Evolutionary conservation across 2,329 filamentous ascomycete genomes (phyloP), one percentile per base, ranked within the genome.

Genomic region (Fusarium sp.): DNA sequence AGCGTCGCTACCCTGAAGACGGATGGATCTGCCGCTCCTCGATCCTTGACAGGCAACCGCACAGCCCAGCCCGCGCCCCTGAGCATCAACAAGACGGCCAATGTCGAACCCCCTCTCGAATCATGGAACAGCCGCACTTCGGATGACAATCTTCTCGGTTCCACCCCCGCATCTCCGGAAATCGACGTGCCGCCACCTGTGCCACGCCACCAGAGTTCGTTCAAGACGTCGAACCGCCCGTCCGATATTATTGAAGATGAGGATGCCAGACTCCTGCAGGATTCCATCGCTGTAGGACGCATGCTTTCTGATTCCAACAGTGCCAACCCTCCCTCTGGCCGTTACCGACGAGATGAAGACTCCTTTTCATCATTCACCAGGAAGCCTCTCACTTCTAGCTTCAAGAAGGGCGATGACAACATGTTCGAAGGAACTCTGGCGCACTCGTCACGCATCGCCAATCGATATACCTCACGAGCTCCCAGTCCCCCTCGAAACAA

Each of bases 401-500:
- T 83, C 36, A 77, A 79, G 14, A 85, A 87, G 17, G 86, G 87
- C 8, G 87, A 89, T 22, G 88, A 90, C 38, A 88, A 88, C 69
- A 80, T 91, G 73, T 91, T 91, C 65, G 87, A 89, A 66, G 86
- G 82, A 27, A 86, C 83, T 38, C 73, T 83, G 10, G 77, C 82
- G 2, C 83, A 83, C 5, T 81, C 83, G 9, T 79, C 81, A 12
- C 81, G 81, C 49, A 72, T 82, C 27, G 79, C 80, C 14, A 80
- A 83, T 40, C 84, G 83, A 67, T 81, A 80, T 58, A 71, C 73
- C 22, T 77, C 78, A 12, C 83, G 77, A 60, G 81, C 79, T 56
- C 78, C 80, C 9, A 85, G 80, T 62, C 81, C 85, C 2, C 82
- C 87, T 10, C 85, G 86, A 22, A 92, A 89, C 80, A 96, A 96